Evolutionary conservation across 768 basidiomycete species (phyloP), one percentile per base, ranked within the genome.

Genomic region (Boletus pseudopeckii): DNA sequence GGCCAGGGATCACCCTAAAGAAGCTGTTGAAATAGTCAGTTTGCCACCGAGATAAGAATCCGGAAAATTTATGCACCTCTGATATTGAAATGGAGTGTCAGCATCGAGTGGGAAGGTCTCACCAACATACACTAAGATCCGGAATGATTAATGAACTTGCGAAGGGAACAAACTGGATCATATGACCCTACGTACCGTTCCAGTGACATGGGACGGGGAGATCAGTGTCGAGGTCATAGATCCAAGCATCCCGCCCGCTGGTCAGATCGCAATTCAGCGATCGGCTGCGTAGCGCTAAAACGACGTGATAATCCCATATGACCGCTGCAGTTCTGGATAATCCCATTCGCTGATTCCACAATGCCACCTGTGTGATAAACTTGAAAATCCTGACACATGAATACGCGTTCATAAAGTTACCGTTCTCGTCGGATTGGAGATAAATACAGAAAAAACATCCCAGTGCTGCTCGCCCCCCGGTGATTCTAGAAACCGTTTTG

Each of bases 281-380:
- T 44, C 37, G 48, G 52, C 36, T 45, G 38, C 40, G 75, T 30
- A 88, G 71, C 43, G 81, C 64, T 13, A 86, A 75, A 39, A 90
- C 68, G 59, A 85, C 86, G 62, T 89, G 87, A 68, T 90, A 89
- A 64, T 90, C 87, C 86, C 86, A 89, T 39, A 88, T 68, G 18
- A 88, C 77, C 39, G 78, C 68, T 4, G 50, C 59, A 34, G 69
- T 70, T 28, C 59, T 63, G 15, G 68, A 62, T 15, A 54, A 55
- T 13, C 76, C 74, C 26, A 69, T 71, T 57, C 77, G 80, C 67
- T 88, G 87, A 53, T 73, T 74, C 82, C 83, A 86, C 42, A 90
- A 64, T 26, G 83, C 84, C 34, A 86, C 81, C 86, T 87, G 57
- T 53, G 36, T 28, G 30, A 51, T 46, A 52, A 44, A 38, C 33